Base-by-base conservation (phyloP, 2,329 filamentous ascomycete species). In the Cladophialophora bantiana region DNA sequence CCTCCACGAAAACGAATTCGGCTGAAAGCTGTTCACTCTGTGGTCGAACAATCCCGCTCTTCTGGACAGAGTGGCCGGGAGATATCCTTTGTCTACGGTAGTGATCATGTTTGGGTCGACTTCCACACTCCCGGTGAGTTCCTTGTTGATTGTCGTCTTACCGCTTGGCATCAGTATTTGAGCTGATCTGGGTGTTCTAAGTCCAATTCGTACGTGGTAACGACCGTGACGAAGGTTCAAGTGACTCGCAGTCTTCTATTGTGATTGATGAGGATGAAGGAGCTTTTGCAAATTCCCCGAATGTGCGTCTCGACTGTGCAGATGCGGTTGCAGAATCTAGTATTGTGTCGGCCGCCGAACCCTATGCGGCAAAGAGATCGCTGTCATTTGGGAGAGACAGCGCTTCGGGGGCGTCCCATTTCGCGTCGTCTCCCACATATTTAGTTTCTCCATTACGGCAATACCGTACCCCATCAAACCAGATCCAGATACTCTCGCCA, bases 91-190 rank as follows among this genome's bases (percentile, higher is more conserved):
- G 52, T 34, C 31, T 55, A 55, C n/a, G 52, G 52, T 7, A 13
- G 31, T 34, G 52, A 55, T 55, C 52, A 55, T 55, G 18, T 55
- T 10, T 55, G 52, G 52, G 52, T 55, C 9, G 52, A 55, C 34
- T 55, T 55, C 9, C 52, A n/a, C 31, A 55, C 52, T 15, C 52
- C 52, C 3, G 52, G 52, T 55, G 52, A 55, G 52, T n/a, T 9
- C n/a, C 31, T 2, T n/a, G n/a, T 20, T 50, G 20, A 7, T 50
- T 36, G 4, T 55, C 52, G 31, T 55, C 15, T 35, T 15, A 4
- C 13, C 3, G 31, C 13, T 7, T 15, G 13, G n/a, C 20, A 53
- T n/a, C 31, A 31, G 18, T 12, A 12, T 32, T 32, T 53, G 31
- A 53, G 50, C 31, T 55, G 18, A 55, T 15, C 31, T 12, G 20